A percentile compares a stretch with the other conserved stretches of the same genome.
Evolutionary conservation across 2,329 filamentous ascomycete species (phyloP).

Genomic region (Alternaria longipes): DNA sequence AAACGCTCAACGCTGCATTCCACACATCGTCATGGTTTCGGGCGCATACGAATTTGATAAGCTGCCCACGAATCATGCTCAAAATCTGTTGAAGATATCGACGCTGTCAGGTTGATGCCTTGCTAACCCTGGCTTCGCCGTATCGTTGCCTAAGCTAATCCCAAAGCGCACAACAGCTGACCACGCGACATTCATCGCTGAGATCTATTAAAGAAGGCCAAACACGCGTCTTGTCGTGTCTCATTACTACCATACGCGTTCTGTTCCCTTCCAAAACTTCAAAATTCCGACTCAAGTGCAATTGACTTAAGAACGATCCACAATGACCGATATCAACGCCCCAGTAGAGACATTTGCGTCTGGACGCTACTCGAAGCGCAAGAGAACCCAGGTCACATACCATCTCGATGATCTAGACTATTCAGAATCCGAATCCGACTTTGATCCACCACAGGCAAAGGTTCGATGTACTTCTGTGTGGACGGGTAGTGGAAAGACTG

Average conservation of each 20-base stretch:
- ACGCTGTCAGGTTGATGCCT: constrained; percentile 41
- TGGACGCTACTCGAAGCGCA: constrained; percentile 46
- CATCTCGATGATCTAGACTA: constrained; percentile 35
- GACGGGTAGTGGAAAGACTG: background rate
- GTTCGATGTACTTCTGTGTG: constrained; percentile 24
- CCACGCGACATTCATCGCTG: constrained; percentile 14
- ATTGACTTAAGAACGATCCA: background rate
- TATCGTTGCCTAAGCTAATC: constrained; percentile 48
- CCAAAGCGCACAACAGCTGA: constrained; percentile 25
- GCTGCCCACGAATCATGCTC: background rate
- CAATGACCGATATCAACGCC: constrained; percentile 28
- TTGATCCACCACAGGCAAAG: constrained; percentile 34
- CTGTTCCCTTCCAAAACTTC: background rate
- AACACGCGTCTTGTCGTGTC: constrained; percentile 39
- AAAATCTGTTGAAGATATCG: background rate
- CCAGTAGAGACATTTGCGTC: constrained; percentile 24
- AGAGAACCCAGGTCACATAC: constrained; percentile 45
- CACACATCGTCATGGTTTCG: background rate
- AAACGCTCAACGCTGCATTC: background rate
- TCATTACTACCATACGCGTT: constrained; percentile 21
- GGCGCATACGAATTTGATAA: background rate
- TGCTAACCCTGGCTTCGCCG: constrained; percentile 33
- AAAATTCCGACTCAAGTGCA: background rate
- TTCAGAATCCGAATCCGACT: constrained; percentile 30
- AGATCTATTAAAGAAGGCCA: constrained; percentile 29